Evolutionary conservation across 495 filamentous ascomycete genomes (phyloP).

Genomic region (Penicillium pulvis): DNA sequence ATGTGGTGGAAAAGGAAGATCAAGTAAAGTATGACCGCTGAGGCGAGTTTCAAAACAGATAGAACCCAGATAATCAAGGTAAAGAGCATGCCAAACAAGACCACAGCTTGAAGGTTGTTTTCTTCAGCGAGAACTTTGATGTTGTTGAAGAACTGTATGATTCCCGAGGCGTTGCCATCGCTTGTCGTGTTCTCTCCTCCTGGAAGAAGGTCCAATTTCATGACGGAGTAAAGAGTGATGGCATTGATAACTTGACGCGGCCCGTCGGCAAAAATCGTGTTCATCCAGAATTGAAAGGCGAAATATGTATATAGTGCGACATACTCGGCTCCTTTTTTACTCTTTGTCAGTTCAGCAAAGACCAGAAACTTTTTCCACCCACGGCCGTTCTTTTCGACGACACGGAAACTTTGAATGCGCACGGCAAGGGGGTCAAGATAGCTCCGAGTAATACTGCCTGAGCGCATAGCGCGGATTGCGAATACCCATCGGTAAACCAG

Average conservation of each 20-base stretch:
- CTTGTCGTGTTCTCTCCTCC: slow-evolving; percentile 50
- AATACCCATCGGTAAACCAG: slow-evolving; percentile 74
- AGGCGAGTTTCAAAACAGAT: slow-evolving; percentile 69
- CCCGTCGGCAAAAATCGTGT: slow-evolving; percentile 83
- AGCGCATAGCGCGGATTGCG: slow-evolving; percentile 75
- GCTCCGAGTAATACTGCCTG: slow-evolving; percentile 83
- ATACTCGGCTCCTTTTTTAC: slow-evolving; percentile 87
- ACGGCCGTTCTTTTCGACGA: slow-evolving; percentile 57
- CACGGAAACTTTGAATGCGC: slow-evolving; percentile 74
- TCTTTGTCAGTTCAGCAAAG: slow-evolving; percentile 88
- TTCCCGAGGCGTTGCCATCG: slow-evolving; percentile 50
- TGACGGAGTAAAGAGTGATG: slow-evolving; percentile 81
- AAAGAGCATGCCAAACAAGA: slow-evolving; percentile 87
- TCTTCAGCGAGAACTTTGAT: slow-evolving; percentile 66
- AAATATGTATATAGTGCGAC: slow-evolving; percentile 93
- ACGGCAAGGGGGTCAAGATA: slow-evolving; percentile 88
- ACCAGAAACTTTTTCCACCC: slow-evolving; percentile 90
- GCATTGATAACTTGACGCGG: slow-evolving; percentile 89
- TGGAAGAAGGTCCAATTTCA: slow-evolving; percentile 67
- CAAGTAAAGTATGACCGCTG: slow-evolving; percentile 76
- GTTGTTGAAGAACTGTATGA: slow-evolving; percentile 74
- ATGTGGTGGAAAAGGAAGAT: slow-evolving; percentile 91
- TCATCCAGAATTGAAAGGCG: slow-evolving; percentile 90
- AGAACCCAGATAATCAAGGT: slow-evolving; percentile 90
- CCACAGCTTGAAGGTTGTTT: slow-evolving; percentile 74